phyloP scores from a whole-genome alignment of 106 monocot genomes.

The Dendrobium nobile region DNA sequence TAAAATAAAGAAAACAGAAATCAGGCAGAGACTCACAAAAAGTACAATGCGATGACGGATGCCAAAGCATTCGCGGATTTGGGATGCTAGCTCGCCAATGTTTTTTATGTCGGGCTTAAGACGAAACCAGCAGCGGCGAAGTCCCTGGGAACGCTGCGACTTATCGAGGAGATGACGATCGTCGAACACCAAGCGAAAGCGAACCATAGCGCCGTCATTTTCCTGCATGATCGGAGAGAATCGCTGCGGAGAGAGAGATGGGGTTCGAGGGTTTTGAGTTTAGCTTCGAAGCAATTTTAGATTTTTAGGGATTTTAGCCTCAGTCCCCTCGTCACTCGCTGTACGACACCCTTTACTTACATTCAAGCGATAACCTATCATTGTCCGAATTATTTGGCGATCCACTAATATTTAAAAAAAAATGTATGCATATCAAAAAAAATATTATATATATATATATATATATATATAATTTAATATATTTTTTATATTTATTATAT shows the following conservation, averaged over 20 bases:
- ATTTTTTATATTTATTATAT: no score
- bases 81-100: conserved; percentile 2
- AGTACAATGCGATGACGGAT: conserved; percentile 51
- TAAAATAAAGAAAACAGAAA: no score
- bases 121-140: conserved; percentile 6
- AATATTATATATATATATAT: no score
- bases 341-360: no score
- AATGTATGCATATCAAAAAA: no score
- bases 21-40: conserved; percentile 28
- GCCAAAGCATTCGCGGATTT: conserved; percentile 15
- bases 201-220: not conserved
- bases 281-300: not conserved
- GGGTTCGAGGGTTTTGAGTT: not conserved
- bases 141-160: not conserved
- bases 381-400: no score
- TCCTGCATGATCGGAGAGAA: not conserved
- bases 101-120: not conserved
- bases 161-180: conserved; percentile 3
- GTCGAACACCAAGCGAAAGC: conserved; percentile 7
- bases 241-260: not conserved
- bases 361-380: no score
- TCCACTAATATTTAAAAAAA: no score
- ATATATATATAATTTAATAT: no score
- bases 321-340: no score
- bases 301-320: not conserved